Base-by-base conservation (phyloP, 805 yeast genomes). In the Yamadazyma tumulicola region DNA sequence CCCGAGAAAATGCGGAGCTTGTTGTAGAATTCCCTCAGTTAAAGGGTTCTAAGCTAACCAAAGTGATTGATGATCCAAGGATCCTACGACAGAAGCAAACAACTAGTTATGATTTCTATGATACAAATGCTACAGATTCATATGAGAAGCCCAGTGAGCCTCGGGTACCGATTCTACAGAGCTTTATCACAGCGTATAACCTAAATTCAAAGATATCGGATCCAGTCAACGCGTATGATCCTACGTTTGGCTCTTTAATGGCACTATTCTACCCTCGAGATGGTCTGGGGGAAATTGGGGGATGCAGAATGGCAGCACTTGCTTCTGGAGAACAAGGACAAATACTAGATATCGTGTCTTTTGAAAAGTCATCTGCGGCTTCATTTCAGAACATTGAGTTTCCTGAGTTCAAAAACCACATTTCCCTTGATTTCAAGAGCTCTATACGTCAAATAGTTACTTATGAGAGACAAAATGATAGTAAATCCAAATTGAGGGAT, bases 381-480 rank as follows among this genome's bases (percentile, higher is more conserved):
- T 5, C 21, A 25, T 8, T 18, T 28, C 3, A 22, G 18, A 2
- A n/a, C n/a, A 29, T 25, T 2, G 22, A 26, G 17, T 29, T 25
- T 17, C 38, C 38, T 14, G 15, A 25, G n/a, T 25, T 35, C 10
- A 18, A 7, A 23, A 14, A 25, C 9, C 19, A 50, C 8, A 41
- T 42, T 23, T 48, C 53, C 31, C 38, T 55, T 2, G 34, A 45
- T 15, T 41, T 69, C 12, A 47, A 59, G 4, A 61, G 69, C 3
- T 52, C 64, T 2, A 70, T 74, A 6, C 61, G 60, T 31, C 72
- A 65, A 34, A 61, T 74, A 4, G 56, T 57, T 25, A 46, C 67
- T 3, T 55, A 64, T 6, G 43, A 45, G 9, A 26, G 54, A 1
- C 42, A 57, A 1, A 32, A 52, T 4, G 23, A 39, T 5, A 42